Evolutionary conservation across 139 green algal species (phyloP).

Genomic region (Desmodesmus armatus): DNA sequence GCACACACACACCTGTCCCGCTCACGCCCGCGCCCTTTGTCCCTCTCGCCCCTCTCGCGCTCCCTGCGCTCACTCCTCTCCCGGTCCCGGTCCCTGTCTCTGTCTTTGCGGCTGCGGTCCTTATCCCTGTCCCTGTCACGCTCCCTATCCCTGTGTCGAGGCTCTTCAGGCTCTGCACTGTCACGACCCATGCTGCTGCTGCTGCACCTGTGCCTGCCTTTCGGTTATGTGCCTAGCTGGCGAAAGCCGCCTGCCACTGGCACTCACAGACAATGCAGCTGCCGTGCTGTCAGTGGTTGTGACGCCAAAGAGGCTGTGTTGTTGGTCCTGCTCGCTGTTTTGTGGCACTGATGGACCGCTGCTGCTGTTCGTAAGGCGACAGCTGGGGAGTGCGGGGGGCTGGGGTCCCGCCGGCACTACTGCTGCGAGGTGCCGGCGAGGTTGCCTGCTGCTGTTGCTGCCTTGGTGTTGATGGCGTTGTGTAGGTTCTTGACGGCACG

Average conservation of each 20-base stretch:
- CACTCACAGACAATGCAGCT: too few species aligned
- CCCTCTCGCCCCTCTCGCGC: neutral
- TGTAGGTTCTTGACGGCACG: constrained; percentile 59
- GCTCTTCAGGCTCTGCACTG: constrained; percentile 20
- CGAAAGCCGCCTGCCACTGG: too few species aligned
- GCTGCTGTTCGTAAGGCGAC: constrained; percentile 26
- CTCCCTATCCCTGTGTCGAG: constrained; percentile 34
- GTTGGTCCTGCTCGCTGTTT: neutral
- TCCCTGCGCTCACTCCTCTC: constrained; percentile 12
- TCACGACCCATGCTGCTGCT: constrained; percentile 45
- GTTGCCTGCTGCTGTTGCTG: constrained; percentile 51
- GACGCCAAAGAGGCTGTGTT: neutral
- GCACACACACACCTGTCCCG: too few species aligned
- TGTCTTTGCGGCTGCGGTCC: constrained; percentile 27
- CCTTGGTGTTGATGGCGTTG: constrained; percentile 55
- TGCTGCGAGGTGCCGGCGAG: constrained; percentile 59
- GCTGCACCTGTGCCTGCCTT: too few species aligned
- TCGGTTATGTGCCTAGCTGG: too few species aligned
- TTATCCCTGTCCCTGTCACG: neutral
- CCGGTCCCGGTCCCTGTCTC: constrained; percentile 35
- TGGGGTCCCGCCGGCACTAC: neutral
- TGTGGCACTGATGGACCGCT: neutral
- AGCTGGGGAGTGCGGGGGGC: too few species aligned
- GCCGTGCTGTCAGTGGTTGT: neutral
- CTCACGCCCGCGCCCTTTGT: neutral